Evolutionary conservation across 1,139 yeast species (phyloP).

Genomic region (Yamadazyma blattariae): DNA sequence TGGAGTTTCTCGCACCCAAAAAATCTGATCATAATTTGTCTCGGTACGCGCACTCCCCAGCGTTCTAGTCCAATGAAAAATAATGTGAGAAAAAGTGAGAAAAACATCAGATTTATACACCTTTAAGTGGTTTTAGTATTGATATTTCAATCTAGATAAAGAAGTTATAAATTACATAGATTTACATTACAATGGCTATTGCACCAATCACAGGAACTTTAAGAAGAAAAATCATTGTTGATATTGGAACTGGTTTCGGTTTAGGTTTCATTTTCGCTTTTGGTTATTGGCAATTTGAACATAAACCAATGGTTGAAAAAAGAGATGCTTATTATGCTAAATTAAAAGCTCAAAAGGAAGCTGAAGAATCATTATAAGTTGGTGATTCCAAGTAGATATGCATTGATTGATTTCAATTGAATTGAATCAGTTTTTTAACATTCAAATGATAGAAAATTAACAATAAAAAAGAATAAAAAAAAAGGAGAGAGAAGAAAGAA

Average conservation of each 20-base stretch:
- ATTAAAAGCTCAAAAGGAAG: slow-evolving; percentile 69
- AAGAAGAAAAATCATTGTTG: slow-evolving; percentile 79
- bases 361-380: slow-evolving; percentile 45
- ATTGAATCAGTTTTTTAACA: neutral
- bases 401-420: neutral
- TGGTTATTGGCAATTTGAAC: slow-evolving; percentile 43
- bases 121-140: too few relatives aligned
- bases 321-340: slow-evolving; percentile 87
- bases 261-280: slow-evolving; percentile 37
- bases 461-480: too few relatives aligned
- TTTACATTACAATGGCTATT: slow-evolving; percentile 70
- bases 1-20: too few relatives aligned
- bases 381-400: too few relatives aligned
- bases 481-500: too few relatives aligned
- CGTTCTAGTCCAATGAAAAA: slow-evolving; percentile 2
- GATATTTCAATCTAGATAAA: too few relatives aligned
- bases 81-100: too few relatives aligned
- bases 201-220: slow-evolving; percentile 89
- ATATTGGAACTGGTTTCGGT: slow-evolving; percentile 65
- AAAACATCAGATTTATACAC: too few relatives aligned
- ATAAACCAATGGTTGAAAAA: slow-evolving; percentile 64
- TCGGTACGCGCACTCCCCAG: slow-evolving; percentile 5
- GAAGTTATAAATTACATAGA: too few relatives aligned
- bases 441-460: neutral
- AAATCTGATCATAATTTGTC: slow-evolving; percentile 5